Evolutionary conservation across 768 basidiomycete species (phyloP), one percentile per base, ranked within the genome.

Genomic region (Mycena haematopus): DNA sequence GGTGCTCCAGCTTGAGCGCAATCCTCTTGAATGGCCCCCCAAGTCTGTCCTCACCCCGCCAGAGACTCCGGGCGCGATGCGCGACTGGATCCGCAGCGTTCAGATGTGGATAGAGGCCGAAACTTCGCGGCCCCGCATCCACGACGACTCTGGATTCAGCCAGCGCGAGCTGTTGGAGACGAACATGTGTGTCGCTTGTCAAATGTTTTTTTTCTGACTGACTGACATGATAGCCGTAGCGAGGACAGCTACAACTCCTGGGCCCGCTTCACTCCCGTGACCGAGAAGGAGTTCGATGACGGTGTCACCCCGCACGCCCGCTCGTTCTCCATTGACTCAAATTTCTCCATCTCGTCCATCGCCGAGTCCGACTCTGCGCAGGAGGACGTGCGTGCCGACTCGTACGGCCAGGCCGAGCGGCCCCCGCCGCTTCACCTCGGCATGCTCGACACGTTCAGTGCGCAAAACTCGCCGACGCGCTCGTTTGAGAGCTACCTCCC

Each of bases 21-120:
- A 99, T 71, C 96, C 96, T 3, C 83, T 97, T 40, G 91, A 95
- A 74, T 99, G 95, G 94, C 96, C 96, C 0, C 91, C 93, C 8
- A 83, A 79, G 63, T 60, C 78, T 51, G 77, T 90, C 15, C 71
- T 89, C 72, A 82, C 83, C 46, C 70, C 73, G 19, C 72, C 76
- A 19, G 77, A 82, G 50, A 80, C 82, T 60, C 74, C 78, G 33
- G 80, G 85, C 52, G 79, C 79, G 19, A 85, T 88, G 80, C 84
- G 83, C 71, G 83, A 86, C 45, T 95, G 93, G 90, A 86, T 96
- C 55, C 76, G 77, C 40, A 77, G 77, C 57, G 69, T 97, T 62
- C 91, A 91, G 73, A 79, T 73, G 59, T 98, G 94, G 94, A 84
- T 98, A 40, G 85, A 85, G 66, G 76, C 76, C 19, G 81, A 89